Conservation (phyloP, 2,329 filamentous ascomycete genomes). For the Claviceps cyperi region DNA sequence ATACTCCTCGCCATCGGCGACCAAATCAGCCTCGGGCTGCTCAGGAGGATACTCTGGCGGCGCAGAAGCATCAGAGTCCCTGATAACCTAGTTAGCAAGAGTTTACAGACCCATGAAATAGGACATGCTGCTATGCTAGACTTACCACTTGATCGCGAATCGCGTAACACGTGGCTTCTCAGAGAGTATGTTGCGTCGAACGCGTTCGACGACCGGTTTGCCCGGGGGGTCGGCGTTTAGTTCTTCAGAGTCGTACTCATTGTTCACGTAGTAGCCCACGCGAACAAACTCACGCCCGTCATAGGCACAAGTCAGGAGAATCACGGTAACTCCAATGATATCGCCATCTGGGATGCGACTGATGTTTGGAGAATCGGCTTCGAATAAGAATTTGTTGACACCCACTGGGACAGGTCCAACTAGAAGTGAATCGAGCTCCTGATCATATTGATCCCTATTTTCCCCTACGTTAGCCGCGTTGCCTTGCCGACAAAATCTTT, state of each 20-base stretch:
- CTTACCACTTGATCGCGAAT: constrained; percentile 96
- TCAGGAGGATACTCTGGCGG: constrained; percentile 94
- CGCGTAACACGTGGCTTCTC: constrained; percentile 96
- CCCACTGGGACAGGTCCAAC: constrained; percentile 96
- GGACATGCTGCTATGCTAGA: constrained; percentile 5
- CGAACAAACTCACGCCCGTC: constrained; percentile 94
- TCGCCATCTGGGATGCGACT: constrained; percentile 85
- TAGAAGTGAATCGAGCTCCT: constrained; percentile 92
- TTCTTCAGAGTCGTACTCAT: constrained; percentile 91
- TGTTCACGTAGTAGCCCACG: constrained; percentile 98
- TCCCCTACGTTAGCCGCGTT: constrained; percentile 2
- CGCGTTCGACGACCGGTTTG: constrained; percentile 85
- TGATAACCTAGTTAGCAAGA: constrained; percentile 20
- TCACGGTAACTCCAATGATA: constrained; percentile 91
- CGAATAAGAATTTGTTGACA: constrained; percentile 97
- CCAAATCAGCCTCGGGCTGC: constrained; percentile 84
- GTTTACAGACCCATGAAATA: not conserved
- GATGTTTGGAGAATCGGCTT: constrained; percentile 84
- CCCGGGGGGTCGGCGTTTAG: constrained; percentile 77
- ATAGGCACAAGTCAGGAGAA: constrained; percentile 91
- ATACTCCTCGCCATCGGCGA: constrained; percentile 76
- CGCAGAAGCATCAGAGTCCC: constrained; percentile 95
- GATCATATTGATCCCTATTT: constrained; percentile 79
- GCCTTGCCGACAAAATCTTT: not conserved
- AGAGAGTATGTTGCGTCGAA: constrained; percentile 80